phyloP scores from a whole-genome alignment of 805 yeast species.

The Wickerhamomyces alni region DNA sequence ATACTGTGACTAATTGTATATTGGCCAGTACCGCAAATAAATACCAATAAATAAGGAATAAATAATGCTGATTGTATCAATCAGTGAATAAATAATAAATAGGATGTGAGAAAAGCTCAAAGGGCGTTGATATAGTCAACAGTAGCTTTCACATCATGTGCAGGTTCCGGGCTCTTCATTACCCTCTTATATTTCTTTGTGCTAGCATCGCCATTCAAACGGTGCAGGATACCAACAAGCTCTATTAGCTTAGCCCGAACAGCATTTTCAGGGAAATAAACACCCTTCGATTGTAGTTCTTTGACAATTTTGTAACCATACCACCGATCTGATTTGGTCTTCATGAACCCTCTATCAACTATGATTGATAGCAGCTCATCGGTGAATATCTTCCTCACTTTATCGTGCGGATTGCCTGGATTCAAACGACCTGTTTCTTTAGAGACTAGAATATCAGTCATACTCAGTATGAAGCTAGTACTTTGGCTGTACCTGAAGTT shows the following conservation, averaged over 20 bases:
- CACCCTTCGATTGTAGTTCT: constrained; percentile 12
- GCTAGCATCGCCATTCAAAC: constrained; percentile 1
- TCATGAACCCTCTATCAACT: constrained; percentile 16
- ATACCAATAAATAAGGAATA: constrained; percentile 1
- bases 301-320: constrained; percentile 15
- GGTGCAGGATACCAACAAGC: constrained; percentile 10
- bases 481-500: constrained; percentile 10
- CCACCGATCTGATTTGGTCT: constrained; percentile 18
- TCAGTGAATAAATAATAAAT: constrained; percentile 3
- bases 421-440: constrained; percentile 1
- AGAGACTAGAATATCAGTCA: constrained; percentile 3
- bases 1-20: no score
- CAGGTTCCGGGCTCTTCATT: constrained; percentile 1
- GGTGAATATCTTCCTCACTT: constrained; percentile 15
- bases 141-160: constrained; percentile 10
- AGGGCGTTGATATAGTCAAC: constrained; percentile 7
- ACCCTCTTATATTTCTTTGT: constrained; percentile 2
- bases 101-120: no score
- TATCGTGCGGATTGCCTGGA: constrained; percentile 10
- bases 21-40: no score
- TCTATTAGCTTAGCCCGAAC: constrained; percentile 13
- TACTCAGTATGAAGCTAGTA: constrained; percentile 6
- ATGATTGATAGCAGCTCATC: constrained; percentile 10
- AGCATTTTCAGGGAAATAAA: constrained; percentile 11
- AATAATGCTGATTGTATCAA: neutral